A percentile compares a stretch with the other conserved stretches of the same genome.
phyloP scores from a whole-genome alignment of 2,329 filamentous ascomycete genomes.

The Penicillium sumatraense region DNA sequence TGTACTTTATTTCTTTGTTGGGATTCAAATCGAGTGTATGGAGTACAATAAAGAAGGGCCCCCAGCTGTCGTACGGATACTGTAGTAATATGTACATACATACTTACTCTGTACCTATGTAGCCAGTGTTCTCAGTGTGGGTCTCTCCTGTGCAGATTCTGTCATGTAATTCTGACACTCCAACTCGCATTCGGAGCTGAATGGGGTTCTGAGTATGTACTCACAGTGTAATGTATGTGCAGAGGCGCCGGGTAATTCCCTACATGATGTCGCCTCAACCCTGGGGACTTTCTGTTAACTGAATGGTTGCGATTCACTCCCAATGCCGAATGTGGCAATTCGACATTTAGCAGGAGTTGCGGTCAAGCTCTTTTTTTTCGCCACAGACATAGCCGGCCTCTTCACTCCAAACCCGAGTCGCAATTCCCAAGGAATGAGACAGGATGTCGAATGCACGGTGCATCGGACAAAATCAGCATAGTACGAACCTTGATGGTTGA shows the following conservation, averaged over 20 bases:
- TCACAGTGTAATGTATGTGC: too few relatives aligned
- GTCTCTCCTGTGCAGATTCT: background rate
- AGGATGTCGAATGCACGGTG: background rate
- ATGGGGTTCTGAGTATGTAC: background rate
- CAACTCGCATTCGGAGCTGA: background rate
- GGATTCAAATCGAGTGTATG: background rate
- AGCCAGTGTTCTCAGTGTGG: background rate
- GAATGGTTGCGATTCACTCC: background rate
- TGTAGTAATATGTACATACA: too few relatives aligned
- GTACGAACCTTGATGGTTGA: background rate
- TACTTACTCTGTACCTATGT: too few relatives aligned
- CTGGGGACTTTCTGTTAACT: background rate
- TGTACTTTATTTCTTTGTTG: slow-evolving; percentile 10
- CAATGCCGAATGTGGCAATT: slow-evolving; percentile 20
- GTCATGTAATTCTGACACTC: background rate
- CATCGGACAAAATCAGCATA: slow-evolving; percentile 3
- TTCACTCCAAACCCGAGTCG: background rate
- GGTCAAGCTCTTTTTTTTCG: slow-evolving; percentile 18
- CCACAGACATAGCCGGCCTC: slow-evolving; percentile 9
- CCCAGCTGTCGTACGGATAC: too few relatives aligned
- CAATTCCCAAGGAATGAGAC: background rate
- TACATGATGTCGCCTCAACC: background rate
- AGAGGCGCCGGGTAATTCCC: background rate
- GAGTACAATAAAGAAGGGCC: too few relatives aligned
- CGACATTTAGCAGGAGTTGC: slow-evolving; percentile 9